These are phyloP conservation scores for Mucor racemosus DNA, from an alignment of 371 early-diverging fungal genomes.

Conservation along the genomic window DNA sequence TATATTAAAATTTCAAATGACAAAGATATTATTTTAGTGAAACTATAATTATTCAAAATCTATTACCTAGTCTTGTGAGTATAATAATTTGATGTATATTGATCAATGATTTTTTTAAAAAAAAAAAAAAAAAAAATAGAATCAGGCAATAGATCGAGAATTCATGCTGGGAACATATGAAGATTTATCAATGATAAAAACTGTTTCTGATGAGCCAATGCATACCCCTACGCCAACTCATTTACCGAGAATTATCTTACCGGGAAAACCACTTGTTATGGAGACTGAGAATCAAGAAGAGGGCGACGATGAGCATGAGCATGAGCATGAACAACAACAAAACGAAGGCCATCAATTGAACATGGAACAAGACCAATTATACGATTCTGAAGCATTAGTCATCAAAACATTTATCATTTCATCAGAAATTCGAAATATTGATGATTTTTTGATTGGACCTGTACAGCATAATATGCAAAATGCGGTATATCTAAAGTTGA, in stretches of 20 bases:
- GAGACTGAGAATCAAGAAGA: not conserved
- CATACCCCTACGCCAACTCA: not conserved
- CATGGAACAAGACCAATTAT: not conserved
- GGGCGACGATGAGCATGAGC: not conserved
- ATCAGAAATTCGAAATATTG: constrained; percentile 22
- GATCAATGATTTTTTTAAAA: not conserved
- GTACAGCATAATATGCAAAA: constrained; percentile 25
- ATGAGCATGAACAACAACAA: not conserved
- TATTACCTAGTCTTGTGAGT: constrained; percentile 30
- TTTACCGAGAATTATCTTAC: not conserved
- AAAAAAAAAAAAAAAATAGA: constrained; percentile 7
- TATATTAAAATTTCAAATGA: not conserved
- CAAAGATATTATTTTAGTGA: constrained; percentile 2
- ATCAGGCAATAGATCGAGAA: constrained; percentile 15
- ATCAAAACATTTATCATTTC: constrained; percentile 32
- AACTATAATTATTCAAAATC: not conserved
- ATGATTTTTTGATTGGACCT: constrained; percentile 31
- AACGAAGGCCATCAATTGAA: not conserved
- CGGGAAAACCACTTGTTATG: not conserved
- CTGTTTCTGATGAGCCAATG: constrained; percentile 1
- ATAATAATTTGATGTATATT: not conserved
- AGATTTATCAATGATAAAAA: not conserved
- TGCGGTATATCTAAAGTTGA: constrained; percentile 28
- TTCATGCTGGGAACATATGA: constrained; percentile 28
- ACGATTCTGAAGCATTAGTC: not conserved